Conservation (phyloP, 2,329 filamentous ascomycete species). For the Amphichorda felina region DNA sequence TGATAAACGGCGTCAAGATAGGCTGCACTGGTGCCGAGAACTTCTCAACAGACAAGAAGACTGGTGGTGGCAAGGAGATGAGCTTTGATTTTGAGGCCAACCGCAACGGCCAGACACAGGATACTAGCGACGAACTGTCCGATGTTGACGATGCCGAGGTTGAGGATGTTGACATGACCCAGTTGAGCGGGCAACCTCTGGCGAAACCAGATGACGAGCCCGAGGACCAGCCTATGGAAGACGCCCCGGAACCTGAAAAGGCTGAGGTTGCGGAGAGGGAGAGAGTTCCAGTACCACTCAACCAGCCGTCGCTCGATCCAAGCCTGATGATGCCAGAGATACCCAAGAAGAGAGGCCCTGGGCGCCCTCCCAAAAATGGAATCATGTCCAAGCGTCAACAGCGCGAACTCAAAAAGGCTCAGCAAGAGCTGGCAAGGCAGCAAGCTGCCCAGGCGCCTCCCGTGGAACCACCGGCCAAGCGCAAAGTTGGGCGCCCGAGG, state of each 20-base stretch:
- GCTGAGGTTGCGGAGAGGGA: conserved; percentile 2
- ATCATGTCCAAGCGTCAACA: conserved; percentile 72
- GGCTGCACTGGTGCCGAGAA: conserved; percentile 48
- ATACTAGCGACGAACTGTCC: conserved; percentile 33
- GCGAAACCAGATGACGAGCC: conserved; percentile 9
- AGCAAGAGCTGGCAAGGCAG: conserved; percentile 36
- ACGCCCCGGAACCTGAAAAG: conserved; percentile 13
- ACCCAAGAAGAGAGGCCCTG: conserved; percentile 62
- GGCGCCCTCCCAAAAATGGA: conserved; percentile 72
- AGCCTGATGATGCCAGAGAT: conserved; percentile 25
- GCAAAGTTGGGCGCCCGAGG: conserved; percentile 52
- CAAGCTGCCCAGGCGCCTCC: conserved; percentile 33
- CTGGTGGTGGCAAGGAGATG: conserved; percentile 54
- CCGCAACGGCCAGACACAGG: conserved; percentile 41
- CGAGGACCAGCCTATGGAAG: conserved; percentile 10
- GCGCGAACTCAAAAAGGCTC: conserved; percentile 47
- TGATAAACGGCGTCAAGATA: conserved; percentile 50
- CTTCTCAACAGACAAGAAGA: conserved; percentile 36
- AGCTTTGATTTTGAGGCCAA: conserved; percentile 60
- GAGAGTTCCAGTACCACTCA: background rate
- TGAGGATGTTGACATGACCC: background rate
- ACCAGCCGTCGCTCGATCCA: background rate
- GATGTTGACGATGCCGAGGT: conserved; percentile 7
- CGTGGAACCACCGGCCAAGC: conserved; percentile 42
- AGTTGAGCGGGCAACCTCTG: too few species aligned